Percentiles rank a stretch among this genome's conserved stretches.
These are phyloP conservation scores for Zostera marina DNA, from an alignment of 116 monocot genomes.

Conservation along the genomic window DNA sequence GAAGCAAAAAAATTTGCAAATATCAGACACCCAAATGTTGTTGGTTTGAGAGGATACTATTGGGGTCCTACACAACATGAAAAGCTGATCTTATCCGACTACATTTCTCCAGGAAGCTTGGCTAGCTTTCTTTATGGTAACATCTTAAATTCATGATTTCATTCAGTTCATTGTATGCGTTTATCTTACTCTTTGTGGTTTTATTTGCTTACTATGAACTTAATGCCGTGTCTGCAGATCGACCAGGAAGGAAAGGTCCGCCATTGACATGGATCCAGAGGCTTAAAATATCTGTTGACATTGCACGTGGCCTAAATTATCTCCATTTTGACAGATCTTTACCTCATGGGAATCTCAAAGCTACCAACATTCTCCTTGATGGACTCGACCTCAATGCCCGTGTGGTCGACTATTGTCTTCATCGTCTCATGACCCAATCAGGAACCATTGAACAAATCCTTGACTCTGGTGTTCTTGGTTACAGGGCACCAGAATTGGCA, in stretches of 20 bases:
- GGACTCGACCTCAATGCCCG: constrained; percentile 87
- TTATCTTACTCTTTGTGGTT: no score
- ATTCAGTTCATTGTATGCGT: no score
- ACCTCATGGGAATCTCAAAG: constrained; percentile 85
- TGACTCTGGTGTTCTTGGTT: constrained; percentile 60
- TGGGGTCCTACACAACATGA: constrained; percentile 97
- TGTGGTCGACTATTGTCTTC: constrained; percentile 84
- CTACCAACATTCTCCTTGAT: constrained; percentile 73
- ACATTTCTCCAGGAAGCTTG: constrained; percentile 82
- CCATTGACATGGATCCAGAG: constrained; percentile 83
- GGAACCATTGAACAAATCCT: constrained; percentile 66
- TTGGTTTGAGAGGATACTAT: constrained; percentile 76
- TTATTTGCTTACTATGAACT: background rate
- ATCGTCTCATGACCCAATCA: constrained; percentile 79
- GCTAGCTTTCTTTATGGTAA: constrained; percentile 91
- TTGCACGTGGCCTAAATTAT: constrained; percentile 90
- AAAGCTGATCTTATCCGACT: constrained; percentile 84
- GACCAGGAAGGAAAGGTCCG: constrained; percentile 81
- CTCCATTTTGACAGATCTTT: constrained; percentile 85
- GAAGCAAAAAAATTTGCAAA: constrained; percentile 96
- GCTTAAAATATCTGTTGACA: constrained; percentile 73
- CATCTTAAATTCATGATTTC: background rate
- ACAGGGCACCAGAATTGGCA: constrained; percentile 85
- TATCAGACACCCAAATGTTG: constrained; percentile 92
- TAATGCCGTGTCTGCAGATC: constrained; percentile 28